Evolutionary conservation across 2,329 filamentous ascomycete genomes (phyloP).

Genomic region (Microthyrium microscopicum): DNA sequence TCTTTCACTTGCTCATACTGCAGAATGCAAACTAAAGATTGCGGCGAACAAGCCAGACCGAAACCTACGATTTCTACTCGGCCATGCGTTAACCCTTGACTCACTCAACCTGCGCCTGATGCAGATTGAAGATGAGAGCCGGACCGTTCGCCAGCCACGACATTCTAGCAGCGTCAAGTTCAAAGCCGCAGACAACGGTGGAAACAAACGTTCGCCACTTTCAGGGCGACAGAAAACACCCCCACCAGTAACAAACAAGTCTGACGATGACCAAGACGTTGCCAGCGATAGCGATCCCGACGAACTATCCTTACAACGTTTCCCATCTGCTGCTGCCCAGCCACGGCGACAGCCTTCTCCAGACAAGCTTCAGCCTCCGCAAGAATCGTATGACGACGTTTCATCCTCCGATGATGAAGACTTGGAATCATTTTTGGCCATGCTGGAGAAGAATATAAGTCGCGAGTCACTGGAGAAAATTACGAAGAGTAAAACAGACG

Average conservation of each 20-base stretch:
- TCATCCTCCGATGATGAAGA: slow-evolving; percentile 13
- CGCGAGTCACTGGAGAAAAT: slow-evolving; percentile 12
- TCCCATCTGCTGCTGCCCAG: slow-evolving; percentile 14
- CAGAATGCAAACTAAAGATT: slow-evolving; percentile 18
- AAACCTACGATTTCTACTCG: slow-evolving; percentile 19
- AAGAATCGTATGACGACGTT: slow-evolving; percentile 8
- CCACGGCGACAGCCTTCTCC: slow-evolving; percentile 3
- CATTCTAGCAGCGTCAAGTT: slow-evolving; percentile 12
- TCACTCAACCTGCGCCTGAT: slow-evolving; percentile 18
- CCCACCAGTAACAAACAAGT: slow-evolving; percentile 11
- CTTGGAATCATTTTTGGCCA: slow-evolving; percentile 12
- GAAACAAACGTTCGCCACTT: not conserved
- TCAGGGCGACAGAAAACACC: slow-evolving; percentile 10
- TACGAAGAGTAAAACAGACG: slow-evolving; percentile 14
- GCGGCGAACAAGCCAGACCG: slow-evolving; percentile 17
- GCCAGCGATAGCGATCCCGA: slow-evolving; percentile 10
- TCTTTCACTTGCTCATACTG: slow-evolving; percentile 18
- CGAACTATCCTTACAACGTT: slow-evolving; percentile 15
- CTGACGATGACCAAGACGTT: slow-evolving; percentile 11
- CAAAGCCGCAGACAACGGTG: slow-evolving; percentile 13
- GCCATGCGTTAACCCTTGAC: slow-evolving; percentile 20
- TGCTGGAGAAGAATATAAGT: slow-evolving; percentile 12
- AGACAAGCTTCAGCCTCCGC: not conserved
- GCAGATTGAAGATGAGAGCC: slow-evolving; percentile 20
- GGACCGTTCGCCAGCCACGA: slow-evolving; percentile 13